A percentile compares a stretch with the other conserved stretches of the same genome.
Evolutionary conservation across 2,329 filamentous ascomycete genomes (phyloP).

Genomic region (Cordyceps cicadae): DNA sequence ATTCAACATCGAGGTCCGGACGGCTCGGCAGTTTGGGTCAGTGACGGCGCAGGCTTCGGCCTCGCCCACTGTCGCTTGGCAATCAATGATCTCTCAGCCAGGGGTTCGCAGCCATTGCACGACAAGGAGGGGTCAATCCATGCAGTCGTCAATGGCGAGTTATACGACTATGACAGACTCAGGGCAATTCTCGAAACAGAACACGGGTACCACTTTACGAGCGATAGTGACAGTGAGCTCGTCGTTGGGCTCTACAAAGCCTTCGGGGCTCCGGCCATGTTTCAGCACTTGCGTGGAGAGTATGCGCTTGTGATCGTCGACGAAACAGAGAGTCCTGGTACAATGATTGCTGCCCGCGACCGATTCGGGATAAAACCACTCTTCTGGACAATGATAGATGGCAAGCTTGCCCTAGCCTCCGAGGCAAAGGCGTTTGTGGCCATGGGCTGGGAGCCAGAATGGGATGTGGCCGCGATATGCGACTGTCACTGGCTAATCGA

Average conservation of each 20-base stretch:
- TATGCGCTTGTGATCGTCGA: constrained; percentile 30
- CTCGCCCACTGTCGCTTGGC: constrained; percentile 43
- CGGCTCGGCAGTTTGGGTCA: not conserved
- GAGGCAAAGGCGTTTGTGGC: constrained; percentile 47
- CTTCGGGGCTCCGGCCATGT: not conserved
- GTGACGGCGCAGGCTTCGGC: constrained; percentile 9
- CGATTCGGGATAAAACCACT: constrained; percentile 51
- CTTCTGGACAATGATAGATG: constrained; percentile 37
- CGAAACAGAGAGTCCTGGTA: constrained; percentile 20
- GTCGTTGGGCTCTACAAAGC: constrained; percentile 34
- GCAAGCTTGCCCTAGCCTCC: constrained; percentile 37
- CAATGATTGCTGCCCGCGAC: constrained; percentile 38
- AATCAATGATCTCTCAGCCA: constrained; percentile 42
- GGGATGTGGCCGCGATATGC: constrained; percentile 40
- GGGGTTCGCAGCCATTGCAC: constrained; percentile 40
- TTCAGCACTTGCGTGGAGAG: constrained; percentile 3
- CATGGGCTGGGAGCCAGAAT: constrained; percentile 42
- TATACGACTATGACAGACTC: constrained; percentile 47
- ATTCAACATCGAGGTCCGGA: constrained; percentile 4
- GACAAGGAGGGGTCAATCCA: constrained; percentile 31
- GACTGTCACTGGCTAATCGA: constrained; percentile 36
- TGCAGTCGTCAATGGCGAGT: constrained; percentile 51
- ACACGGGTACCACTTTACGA: constrained; percentile 36
- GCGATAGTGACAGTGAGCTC: constrained; percentile 42
- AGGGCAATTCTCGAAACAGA: constrained; percentile 19